Evolutionary conservation across 352 stramenopile genomes (phyloP), one percentile per base, ranked within the genome.

Genomic region (Pelagophyceae sp.): DNA sequence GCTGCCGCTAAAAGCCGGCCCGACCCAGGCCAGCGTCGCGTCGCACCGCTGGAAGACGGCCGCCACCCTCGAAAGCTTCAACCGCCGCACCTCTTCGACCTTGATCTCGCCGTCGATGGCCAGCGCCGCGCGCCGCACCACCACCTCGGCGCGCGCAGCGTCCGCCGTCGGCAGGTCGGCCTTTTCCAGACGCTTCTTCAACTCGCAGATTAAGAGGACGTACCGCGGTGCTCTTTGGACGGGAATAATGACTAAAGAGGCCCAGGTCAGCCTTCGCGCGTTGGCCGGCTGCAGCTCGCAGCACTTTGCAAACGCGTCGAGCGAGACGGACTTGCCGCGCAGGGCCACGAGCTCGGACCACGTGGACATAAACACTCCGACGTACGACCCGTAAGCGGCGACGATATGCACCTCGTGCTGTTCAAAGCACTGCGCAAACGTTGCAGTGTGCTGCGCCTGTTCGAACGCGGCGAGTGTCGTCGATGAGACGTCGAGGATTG

Each of bases 161-260:
- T 54, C 45, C 45, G 45, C 45, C 45, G 45, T 23, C 11, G 45
- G 11, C 45, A 23, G 45, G 11, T 23, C 11, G 11, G 45, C 45
- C 38, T 80, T 75, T 5, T 40, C 33, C 2, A 58, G 51, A 19
- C 77, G 71, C 64, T 80, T 80, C 32, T 35, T 27, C 23, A 80
- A 50, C 51, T 80, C 77, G 32, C 71, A 63, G 50, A 80, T 32
- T 6, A 80, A 50, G 0, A 80, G 33, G 2, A 78, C 77, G 54
- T 80, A 80, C 25, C 77, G 71, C 31, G 77, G 77, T 11, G 71
- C 6, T 1, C 77, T 71, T 38, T 80, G 77, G 15, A 80, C 58
- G 40, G 77, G 77, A 23, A 70, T 80, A 63, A 80, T 80, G 33
- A 70, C 71, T n/a, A 80, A 72, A 17, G 71, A 78, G 25, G 71